Evolutionary conservation across 495 filamentous ascomycete genomes (phyloP).

Genomic region (Talaromyces thailandensis): DNA sequence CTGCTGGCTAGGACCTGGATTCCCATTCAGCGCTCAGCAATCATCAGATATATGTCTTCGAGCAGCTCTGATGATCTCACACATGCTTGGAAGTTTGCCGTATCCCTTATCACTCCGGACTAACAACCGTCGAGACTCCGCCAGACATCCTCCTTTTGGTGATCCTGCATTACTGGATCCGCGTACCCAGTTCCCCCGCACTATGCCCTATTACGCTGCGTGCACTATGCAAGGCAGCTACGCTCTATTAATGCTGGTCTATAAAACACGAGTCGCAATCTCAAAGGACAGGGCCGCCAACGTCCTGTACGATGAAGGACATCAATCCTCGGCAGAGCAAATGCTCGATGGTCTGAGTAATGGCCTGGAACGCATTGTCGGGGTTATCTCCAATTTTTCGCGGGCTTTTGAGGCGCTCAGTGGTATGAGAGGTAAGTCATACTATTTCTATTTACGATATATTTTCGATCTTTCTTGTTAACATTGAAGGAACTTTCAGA

Average conservation of each 20-base stretch:
- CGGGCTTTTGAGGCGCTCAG: constrained; percentile 51
- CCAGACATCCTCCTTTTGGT: constrained; percentile 11
- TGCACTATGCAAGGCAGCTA: constrained; percentile 58
- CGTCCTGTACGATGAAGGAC: constrained; percentile 18
- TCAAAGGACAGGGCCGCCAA: constrained; percentile 37
- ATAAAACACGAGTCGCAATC: constrained; percentile 40
- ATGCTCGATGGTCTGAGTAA: constrained; percentile 45
- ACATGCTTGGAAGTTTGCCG: constrained; percentile 41
- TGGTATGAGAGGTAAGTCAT: constrained; percentile 49
- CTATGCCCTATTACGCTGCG: constrained; percentile 53
- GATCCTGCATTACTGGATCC: constrained; percentile 12
- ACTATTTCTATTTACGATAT: neutral
- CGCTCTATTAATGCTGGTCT: constrained; percentile 48
- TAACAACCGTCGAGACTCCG: neutral
- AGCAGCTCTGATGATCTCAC: constrained; percentile 41
- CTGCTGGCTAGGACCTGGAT: constrained; percentile 15
- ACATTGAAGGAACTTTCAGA: constrained; percentile 27
- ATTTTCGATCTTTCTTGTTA: neutral
- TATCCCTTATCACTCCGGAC: constrained; percentile 32
- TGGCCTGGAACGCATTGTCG: constrained; percentile 41
- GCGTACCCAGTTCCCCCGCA: constrained; percentile 34
- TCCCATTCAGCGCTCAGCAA: constrained; percentile 44
- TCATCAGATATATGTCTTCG: constrained; percentile 46
- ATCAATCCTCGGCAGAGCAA: constrained; percentile 25
- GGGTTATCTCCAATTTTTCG: constrained; percentile 45